A percentile compares a stretch with the other conserved stretches of the same genome.
These are phyloP conservation scores for Dalechampia spathulata DNA, from an alignment of 441 rosid genomes.

Conservation along the genomic window DNA sequence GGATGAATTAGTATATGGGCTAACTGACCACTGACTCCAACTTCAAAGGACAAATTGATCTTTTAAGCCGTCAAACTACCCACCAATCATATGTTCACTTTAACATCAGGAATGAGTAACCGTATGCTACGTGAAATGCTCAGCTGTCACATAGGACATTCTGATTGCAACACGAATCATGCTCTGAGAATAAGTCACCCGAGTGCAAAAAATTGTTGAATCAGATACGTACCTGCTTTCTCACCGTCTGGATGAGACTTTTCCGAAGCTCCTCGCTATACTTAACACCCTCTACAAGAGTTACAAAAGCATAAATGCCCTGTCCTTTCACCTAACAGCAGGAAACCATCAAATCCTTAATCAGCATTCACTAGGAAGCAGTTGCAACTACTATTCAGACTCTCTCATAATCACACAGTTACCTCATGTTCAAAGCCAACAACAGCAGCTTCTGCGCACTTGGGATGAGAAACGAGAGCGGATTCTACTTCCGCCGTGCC, in stretches of 20 bases:
- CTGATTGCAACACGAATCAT: neutral
- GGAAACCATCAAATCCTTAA: slow-evolving; percentile 6
- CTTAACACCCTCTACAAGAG: slow-evolving; percentile 72
- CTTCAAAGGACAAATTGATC: too few relatives aligned
- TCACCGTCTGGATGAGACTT: slow-evolving; percentile 55
- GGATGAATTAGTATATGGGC: too few relatives aligned
- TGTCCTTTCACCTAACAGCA: slow-evolving; percentile 76
- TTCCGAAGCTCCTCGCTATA: slow-evolving; percentile 80
- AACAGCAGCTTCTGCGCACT: slow-evolving; percentile 96
- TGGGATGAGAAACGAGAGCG: slow-evolving; percentile 90
- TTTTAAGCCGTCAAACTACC: too few relatives aligned
- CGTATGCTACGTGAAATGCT: too few relatives aligned
- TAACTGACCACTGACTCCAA: too few relatives aligned
- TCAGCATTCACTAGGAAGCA: slow-evolving; percentile 3
- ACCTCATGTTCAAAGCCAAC: slow-evolving; percentile 97
- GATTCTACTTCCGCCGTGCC: slow-evolving; percentile 99
- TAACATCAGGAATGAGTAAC: too few relatives aligned
- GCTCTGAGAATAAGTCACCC: neutral
- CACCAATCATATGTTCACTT: too few relatives aligned
- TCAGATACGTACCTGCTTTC: slow-evolving; percentile 54
- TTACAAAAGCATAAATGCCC: slow-evolving; percentile 91
- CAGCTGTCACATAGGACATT: neutral
- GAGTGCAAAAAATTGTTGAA: neutral
- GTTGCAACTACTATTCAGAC: neutral
- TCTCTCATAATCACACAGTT: slow-evolving; percentile 12